A percentile compares a stretch with the other conserved stretches of the same genome.
Conservation (phyloP, 2,329 filamentous ascomycete genomes). For the Dactylella cylindrospora region DNA sequence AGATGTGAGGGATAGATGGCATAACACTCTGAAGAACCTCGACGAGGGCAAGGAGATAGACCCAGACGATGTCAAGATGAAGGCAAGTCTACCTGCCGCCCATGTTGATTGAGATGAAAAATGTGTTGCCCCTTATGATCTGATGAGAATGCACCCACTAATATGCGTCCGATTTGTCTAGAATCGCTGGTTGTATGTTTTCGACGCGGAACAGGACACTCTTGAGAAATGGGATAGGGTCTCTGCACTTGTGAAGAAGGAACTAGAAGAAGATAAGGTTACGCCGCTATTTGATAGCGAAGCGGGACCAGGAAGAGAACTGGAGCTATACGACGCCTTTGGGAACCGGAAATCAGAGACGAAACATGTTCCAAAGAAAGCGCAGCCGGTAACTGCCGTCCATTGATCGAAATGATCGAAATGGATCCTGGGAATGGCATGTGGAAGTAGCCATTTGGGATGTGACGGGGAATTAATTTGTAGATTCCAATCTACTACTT, state of each 20-base stretch:
- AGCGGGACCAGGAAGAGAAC: constrained; percentile 15
- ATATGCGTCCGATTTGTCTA: constrained; percentile 46
- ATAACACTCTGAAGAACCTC: constrained; percentile 54
- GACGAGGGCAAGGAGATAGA: constrained; percentile 55
- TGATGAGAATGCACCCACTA: neutral
- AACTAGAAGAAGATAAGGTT: constrained; percentile 48
- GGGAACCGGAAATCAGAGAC: constrained; percentile 17
- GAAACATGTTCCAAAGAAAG: constrained; percentile 28
- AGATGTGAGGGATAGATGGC: constrained; percentile 55
- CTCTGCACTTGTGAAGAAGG: constrained; percentile 51
- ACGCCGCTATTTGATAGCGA: constrained; percentile 51
- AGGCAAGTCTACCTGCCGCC: constrained; percentile 43
- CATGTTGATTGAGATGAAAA: neutral
- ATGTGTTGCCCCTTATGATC: constrained; percentile 3
- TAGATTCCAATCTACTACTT: no score
- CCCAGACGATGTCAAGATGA: constrained; percentile 56
- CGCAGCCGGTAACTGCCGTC: constrained; percentile 11
- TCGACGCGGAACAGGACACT: constrained; percentile 56
- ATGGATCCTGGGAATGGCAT: constrained; percentile 4
- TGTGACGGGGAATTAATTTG: no score
- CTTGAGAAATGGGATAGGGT: constrained; percentile 54
- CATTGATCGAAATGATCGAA: neutral
- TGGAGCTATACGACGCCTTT: constrained; percentile 33
- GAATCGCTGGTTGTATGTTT: constrained; percentile 57
- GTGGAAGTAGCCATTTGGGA: no score